Base-by-base conservation (phyloP, 1,284 basidiomycete species). In the Austroboletus rostrupii region DNA sequence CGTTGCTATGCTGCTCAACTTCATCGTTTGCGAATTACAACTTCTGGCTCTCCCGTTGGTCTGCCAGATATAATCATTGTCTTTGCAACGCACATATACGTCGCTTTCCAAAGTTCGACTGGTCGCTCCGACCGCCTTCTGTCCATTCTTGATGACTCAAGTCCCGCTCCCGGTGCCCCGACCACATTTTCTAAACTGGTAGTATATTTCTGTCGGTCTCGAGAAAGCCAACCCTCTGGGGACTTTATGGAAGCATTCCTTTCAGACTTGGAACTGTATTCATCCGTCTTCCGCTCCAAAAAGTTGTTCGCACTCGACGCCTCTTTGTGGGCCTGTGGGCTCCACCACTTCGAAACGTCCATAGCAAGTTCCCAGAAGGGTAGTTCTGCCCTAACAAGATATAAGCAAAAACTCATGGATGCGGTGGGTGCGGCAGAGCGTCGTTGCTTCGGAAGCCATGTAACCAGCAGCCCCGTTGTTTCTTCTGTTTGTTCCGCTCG, bases 271-370 rank as follows among this genome's bases (percentile, higher is more conserved):
- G 52, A 66, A 16, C 45, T 47, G 0, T 70, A 73, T 47, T 72
- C 75, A 0, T 55, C 54, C 3, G 52, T 61, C 13, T 60, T 82
- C 19, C 66, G 66, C 17, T 58, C 58, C 0, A 64, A 69, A 39
- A 58, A 58, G 13, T 59, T 80, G 12, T 63, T 68, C 11, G 59
- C 56, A 11, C 69, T 79, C 31, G 77, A 81, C 47, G 77, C 76
- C 14, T 76, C 77, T 3, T 60, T 82, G n/a, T 82, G 76, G 74
- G 71, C 71, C 12, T 77, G 74, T 53, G 72, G 73, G 3, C 73
- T 83, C 17, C 68, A 66, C 35, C 67, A 75, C 53, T 68, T 80
- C 44, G 79, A 83, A 53, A 63, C 53, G 56, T 59, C 53, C 44
- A 35, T 52, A 46, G 40, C 53, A 54, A 45, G 37, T 47, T 42